These are phyloP conservation scores for Phytophthora cactorum DNA, from an alignment of 352 stramenopile species.

Conservation along the genomic window DNA sequence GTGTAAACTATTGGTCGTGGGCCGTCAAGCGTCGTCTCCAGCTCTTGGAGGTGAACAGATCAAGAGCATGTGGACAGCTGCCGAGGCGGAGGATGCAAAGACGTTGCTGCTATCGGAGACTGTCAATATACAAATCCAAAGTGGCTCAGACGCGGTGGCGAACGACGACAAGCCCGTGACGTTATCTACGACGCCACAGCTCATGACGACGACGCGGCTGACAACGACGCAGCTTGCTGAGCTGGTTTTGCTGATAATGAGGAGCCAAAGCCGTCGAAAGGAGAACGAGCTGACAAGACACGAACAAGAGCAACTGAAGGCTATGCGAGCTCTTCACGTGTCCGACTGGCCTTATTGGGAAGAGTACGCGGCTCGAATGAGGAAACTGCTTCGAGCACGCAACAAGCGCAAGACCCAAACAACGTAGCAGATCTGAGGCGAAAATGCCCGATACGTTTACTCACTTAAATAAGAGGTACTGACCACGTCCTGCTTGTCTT, in stretches of 20 bases:
- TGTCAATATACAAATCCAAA: conserved; percentile 28
- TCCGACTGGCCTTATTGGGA: conserved; percentile 31
- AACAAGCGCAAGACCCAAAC: conserved; percentile 21
- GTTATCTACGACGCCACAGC: conserved; percentile 1
- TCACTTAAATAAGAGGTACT: conserved; percentile 43
- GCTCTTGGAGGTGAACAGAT: conserved; percentile 11
- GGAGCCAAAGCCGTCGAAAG: conserved; percentile 40
- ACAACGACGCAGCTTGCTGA: conserved; percentile 27
- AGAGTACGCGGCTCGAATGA: conserved; percentile 33
- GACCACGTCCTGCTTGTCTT: conserved; percentile 17
- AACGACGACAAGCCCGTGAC: conserved; percentile 12
- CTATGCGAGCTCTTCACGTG: conserved; percentile 8
- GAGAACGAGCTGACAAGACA: conserved; percentile 31
- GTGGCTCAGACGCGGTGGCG: background rate
- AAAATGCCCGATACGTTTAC: conserved; percentile 2
- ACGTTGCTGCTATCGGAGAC: conserved; percentile 47
- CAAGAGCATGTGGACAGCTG: conserved; percentile 36
- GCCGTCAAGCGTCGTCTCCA: conserved; percentile 1
- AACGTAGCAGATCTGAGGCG: background rate
- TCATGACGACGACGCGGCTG: conserved; percentile 8
- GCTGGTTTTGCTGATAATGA: conserved; percentile 53
- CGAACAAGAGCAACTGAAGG: conserved; percentile 26
- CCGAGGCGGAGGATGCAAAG: conserved; percentile 24
- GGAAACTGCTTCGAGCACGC: conserved; percentile 27
- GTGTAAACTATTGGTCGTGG: conserved; percentile 50